Base-by-base conservation (phyloP, 441 rosid genomes). In the Adansonia madagascariensis region DNA sequence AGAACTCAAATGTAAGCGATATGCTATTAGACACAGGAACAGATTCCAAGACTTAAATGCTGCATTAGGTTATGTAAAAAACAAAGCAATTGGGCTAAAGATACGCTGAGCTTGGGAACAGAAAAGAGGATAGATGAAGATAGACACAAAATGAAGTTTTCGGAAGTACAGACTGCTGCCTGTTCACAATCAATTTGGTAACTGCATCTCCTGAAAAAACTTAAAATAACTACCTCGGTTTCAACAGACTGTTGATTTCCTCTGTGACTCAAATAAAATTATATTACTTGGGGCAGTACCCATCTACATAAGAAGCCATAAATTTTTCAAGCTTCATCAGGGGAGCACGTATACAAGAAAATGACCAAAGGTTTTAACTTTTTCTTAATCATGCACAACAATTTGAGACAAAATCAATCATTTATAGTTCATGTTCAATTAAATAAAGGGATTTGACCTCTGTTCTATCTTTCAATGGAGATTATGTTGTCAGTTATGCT, bases 101-200 rank as follows among this genome's bases (percentile, higher is more conserved):
- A 14, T 31, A 15, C 49, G 47, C 8, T 71, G 17, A 53, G 31
- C 47, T 15, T n/a, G 24, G 60, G 62, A 52, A 68, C 56, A 46
- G n/a, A 39, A n/a, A 35, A 27, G 24, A 15, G 74, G n/a, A 50
- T 50, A 50, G 22, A 70, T 70, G 74, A 71, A 71, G 61, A 71
- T 52, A 52, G 73, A 49, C 43, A 3, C 46, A 31, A 14, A 52
- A 71, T 15, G 61, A 52, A 24, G 46, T 27, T 70, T 24, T 15
- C 31, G 15, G 15, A 39, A 50, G 44, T 50, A 70, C 43, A 50
- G 74, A 50, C 15, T 50, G 20, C 74, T 4, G 14, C 22, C 49
- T 35, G 31, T 71, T 53, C 31, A 53, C 24, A 71, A 53, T 22
- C 39, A 71, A 71, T 53, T 35, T 31, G 63, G 59, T 53, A 71